These are phyloP conservation scores for Fusarium kyushuense DNA, from an alignment of 2,329 filamentous ascomycete genomes.

Conservation along the genomic window DNA sequence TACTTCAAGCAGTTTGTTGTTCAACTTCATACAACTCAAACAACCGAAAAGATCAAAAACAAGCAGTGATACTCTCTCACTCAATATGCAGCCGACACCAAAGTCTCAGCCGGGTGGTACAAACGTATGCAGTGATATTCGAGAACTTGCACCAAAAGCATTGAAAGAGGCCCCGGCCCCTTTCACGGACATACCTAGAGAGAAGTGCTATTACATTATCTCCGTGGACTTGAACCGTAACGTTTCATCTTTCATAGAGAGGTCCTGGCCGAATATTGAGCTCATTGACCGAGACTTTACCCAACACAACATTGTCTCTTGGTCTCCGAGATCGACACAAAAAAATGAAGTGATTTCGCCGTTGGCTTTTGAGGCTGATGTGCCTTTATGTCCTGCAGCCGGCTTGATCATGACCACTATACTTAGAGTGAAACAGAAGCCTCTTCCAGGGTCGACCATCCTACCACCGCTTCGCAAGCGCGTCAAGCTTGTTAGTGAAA, in stretches of 20 bases:
- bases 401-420: constrained; percentile 79
- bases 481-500: constrained; percentile 63
- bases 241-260: constrained; percentile 64
- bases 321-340: constrained; percentile 49
- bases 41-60: constrained; percentile 45
- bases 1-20: constrained; percentile 48
- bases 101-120: neutral
- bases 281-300: constrained; percentile 72
- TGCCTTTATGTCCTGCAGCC: constrained; percentile 75
- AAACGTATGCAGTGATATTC: neutral
- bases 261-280: constrained; percentile 60
- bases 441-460: constrained; percentile 65
- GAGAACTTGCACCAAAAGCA: neutral
- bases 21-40: constrained; percentile 51
- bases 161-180: constrained; percentile 32
- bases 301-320: constrained; percentile 52
- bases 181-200: constrained; percentile 18
- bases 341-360: constrained; percentile 50
- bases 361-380: constrained; percentile 73
- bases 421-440: constrained; percentile 77
- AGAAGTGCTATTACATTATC: constrained; percentile 59
- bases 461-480: constrained; percentile 65
- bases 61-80: neutral
- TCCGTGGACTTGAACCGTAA: constrained; percentile 61
- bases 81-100: neutral